Evolutionary conservation across 2,329 filamentous ascomycete genomes (phyloP).

Genomic region (Bipolaris zeicola): DNA sequence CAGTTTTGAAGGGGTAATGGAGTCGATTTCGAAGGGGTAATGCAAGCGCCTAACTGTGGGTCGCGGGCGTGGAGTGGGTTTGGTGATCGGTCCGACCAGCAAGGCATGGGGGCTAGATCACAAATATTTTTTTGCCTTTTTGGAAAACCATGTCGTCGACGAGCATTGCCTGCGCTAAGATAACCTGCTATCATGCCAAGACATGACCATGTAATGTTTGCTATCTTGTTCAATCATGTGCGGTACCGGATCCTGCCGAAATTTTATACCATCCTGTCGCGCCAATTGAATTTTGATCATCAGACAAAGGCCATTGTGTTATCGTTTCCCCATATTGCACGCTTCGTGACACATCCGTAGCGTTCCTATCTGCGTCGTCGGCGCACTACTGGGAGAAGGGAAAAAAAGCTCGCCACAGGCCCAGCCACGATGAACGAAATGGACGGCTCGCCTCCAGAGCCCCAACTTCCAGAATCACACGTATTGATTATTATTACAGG

Average conservation of each 20-base stretch:
- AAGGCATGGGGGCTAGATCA: conserved; percentile 17
- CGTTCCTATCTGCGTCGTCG: background rate
- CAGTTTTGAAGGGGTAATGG: conserved; percentile 45
- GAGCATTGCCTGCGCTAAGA: conserved; percentile 7
- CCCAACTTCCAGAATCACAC: conserved; percentile 69
- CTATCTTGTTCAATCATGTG: conserved; percentile 13
- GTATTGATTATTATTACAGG: conserved; percentile 92
- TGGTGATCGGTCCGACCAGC: conserved; percentile 23
- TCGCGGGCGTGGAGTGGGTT: background rate
- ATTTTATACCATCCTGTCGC: conserved; percentile 2
- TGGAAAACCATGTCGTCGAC: conserved; percentile 1
- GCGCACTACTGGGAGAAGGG: background rate
- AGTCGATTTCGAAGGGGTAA: conserved; percentile 42
- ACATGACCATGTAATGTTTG: conserved; percentile 2
- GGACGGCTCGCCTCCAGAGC: conserved; percentile 35
- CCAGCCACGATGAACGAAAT: conserved; percentile 20
- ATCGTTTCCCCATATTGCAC: conserved; percentile 1
- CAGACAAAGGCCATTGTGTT: conserved; percentile 1
- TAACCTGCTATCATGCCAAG: conserved; percentile 9
- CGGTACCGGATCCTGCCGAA: conserved; percentile 17
- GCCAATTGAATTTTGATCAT: conserved; percentile 3
- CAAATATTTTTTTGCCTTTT: background rate
- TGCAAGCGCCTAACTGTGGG: conserved; percentile 22
- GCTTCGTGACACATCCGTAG: background rate
- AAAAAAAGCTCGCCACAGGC: conserved; percentile 1